Base-by-base conservation (phyloP, 2,329 filamentous ascomycete species). In the Huntiella savannae region DNA sequence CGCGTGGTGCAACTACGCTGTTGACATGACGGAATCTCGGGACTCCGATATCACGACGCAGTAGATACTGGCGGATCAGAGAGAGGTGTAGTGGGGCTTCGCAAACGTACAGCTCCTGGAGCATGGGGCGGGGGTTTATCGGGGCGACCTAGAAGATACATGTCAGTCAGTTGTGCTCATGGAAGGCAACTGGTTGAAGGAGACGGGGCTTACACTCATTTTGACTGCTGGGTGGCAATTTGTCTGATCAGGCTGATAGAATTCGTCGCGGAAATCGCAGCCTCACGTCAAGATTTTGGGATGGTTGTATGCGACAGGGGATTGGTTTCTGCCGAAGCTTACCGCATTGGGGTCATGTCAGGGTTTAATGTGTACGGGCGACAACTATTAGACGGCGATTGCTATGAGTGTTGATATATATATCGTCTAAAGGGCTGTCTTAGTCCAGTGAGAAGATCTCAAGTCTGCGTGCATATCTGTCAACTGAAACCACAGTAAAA, bases 121-220 rank as follows among this genome's bases (percentile, higher is more conserved):
- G 81, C 73, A 95, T 86, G 38, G 91, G 91, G 63, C 88, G 84
- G 59, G 91, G 91, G 73, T 98, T 98, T 59, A 96, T 71, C 53
- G 91, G 91, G 62, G 92, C 79, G 68, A 93, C 92, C 48, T 49
- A 37, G 15, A 45, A 39, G 16, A 22, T 22, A 16, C 12, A 11
- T 11, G 39, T 41, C 5, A 32, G 19, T 22, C 12, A 28, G n/a
- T 15, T 16, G 16, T 19, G 8, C 16, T 17, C 22, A 37, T 4
- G 32, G 8, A 12, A 11, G n/a, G 16, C 16, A 17, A 5, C 38
- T 22, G 13, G 16, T n/a, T 10, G 16, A 33, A 4, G 4, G n/a
- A n/a, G 15, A 13, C 28, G 11, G 11, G 32, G 13, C 33, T 8
- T 43, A 49, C 47, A 46, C 43, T 49, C 47, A 49, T 49, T 40